Evolutionary conservation across 108 stramenopile genomes (phyloP), one percentile per base, ranked within the genome.

Genomic region (Cyclotella kingstonii): DNA sequence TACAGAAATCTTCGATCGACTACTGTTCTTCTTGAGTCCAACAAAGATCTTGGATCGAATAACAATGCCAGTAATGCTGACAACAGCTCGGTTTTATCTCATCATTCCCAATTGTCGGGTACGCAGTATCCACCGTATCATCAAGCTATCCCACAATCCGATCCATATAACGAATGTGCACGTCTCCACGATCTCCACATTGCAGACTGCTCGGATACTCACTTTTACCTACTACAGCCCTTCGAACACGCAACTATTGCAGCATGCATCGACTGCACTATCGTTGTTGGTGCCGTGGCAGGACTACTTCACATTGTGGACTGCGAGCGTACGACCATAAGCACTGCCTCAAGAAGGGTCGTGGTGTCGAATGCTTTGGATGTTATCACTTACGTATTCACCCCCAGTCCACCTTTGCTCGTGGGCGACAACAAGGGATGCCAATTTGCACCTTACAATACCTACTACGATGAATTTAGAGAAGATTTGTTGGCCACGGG

Each of bases 271-370:
- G 92, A 89, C 50, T 94, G 95, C 59, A 96, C 95, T n/a, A 91
- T 96, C 36, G 95, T 96, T 36, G 70, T 96, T n/a, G 95, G 95
- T n/a, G 93, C 93, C 25, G 93, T 92, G 2, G 91, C 95, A 10
- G 93, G 93, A 7, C 69, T 93, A 42, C 66, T 93, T 14, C 82
- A 93, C 49, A 81, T 93, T 9, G 83, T 93, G 34, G 88, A 93
- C 49, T 93, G 91, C 52, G 91, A 93, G 55, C 85, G 84, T 50
- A 88, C 85, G 2, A 76, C 66, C 8, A 84, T 93, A n/a, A 89
- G 83, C 17, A 71, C 84, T 0, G 91, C 91, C 6, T 72, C 85
- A 9, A 55, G 91, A 30, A 60, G 86, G 10, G 79, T 89, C 57
- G 44, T 93, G n/a, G 62, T 87, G 11, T 84, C 85, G 48, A 93